phyloP scores from a whole-genome alignment of 2,329 filamentous ascomycete species.

The Pseudogymnoascus pannorum region DNA sequence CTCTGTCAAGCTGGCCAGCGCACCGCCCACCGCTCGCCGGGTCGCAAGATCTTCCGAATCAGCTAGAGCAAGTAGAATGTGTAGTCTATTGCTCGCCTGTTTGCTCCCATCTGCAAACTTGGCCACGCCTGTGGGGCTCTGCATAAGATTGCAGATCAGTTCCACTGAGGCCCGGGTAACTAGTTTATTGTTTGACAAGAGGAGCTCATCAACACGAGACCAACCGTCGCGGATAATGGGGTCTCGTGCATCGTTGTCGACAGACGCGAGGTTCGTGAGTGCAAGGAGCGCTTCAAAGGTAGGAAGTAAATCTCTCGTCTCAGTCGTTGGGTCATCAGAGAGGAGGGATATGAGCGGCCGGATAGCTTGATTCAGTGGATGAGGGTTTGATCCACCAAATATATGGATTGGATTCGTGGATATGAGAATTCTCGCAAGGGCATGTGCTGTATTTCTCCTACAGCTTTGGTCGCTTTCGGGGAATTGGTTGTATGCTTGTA shows the following conservation, averaged over 20 bases:
- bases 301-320: slow-evolving; percentile 72
- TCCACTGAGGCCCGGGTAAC: slow-evolving; percentile 81
- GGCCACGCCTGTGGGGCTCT: slow-evolving; percentile 56
- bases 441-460: slow-evolving; percentile 63
- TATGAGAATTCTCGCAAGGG: slow-evolving; percentile 77
- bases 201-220: slow-evolving; percentile 70
- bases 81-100: slow-evolving; percentile 65
- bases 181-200: slow-evolving; percentile 67
- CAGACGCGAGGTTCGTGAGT: slow-evolving; percentile 85
- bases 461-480: slow-evolving; percentile 41
- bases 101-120: slow-evolving; percentile 62
- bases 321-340: slow-evolving; percentile 51
- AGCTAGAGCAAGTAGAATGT: slow-evolving; percentile 78
- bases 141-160: slow-evolving; percentile 83
- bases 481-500: slow-evolving; percentile 61
- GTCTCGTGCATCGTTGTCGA: slow-evolving; percentile 55
- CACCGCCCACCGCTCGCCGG: slow-evolving; percentile 77
- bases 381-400: slow-evolving; percentile 70
- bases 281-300: slow-evolving; percentile 88
- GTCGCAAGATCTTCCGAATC: slow-evolving; percentile 78
- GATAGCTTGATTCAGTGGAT: slow-evolving; percentile 71
- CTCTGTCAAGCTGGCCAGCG: slow-evolving; percentile 73
- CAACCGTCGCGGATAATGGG: slow-evolving; percentile 69
- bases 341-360: slow-evolving; percentile 73
- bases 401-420: slow-evolving; percentile 78